These are phyloP conservation scores for Sarcocystis neurona DNA, from an alignment of 169 alveolate genomes.

Conservation along the genomic window DNA sequence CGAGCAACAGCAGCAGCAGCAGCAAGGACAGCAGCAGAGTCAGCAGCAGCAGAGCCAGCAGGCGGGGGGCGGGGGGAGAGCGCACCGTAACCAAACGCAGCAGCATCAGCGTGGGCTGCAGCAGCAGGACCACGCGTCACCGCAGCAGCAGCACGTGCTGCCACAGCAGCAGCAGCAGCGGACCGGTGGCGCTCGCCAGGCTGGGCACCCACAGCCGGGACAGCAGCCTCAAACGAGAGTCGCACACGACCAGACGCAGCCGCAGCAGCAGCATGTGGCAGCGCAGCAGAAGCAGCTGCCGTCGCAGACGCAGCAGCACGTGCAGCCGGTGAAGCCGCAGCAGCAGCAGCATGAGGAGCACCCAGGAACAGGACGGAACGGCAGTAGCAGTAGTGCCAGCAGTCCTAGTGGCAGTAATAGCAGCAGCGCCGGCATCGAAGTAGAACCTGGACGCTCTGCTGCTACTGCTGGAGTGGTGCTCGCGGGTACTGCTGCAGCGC, in stretches of 20 bases:
- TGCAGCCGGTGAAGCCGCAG: constrained; percentile 6
- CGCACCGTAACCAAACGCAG: no score
- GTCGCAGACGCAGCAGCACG: background rate
- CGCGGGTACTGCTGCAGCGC: background rate
- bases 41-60: constrained; percentile 12
- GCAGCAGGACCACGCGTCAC: constrained; percentile 5
- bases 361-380: background rate
- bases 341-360: constrained; percentile 11
- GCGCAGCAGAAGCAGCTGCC: no score
- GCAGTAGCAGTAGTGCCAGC: background rate
- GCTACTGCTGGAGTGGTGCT: background rate
- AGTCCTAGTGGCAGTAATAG: background rate
- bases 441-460: background rate
- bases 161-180: constrained; percentile 27
- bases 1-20: constrained; percentile 34
- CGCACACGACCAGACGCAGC: no score
- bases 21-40: background rate
- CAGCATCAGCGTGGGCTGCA: no score
- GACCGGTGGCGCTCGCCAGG: no score
- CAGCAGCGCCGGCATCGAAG: background rate
- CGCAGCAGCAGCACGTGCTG: constrained; percentile 25
- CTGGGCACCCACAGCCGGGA: no score
- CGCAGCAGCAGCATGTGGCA: no score
- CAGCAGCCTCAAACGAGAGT: no score
- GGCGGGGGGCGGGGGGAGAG: background rate